Evolutionary conservation across 148 eudicot genomes (phyloP), one percentile per base, ranked within the genome.

Genomic region (Rheum nobile): DNA sequence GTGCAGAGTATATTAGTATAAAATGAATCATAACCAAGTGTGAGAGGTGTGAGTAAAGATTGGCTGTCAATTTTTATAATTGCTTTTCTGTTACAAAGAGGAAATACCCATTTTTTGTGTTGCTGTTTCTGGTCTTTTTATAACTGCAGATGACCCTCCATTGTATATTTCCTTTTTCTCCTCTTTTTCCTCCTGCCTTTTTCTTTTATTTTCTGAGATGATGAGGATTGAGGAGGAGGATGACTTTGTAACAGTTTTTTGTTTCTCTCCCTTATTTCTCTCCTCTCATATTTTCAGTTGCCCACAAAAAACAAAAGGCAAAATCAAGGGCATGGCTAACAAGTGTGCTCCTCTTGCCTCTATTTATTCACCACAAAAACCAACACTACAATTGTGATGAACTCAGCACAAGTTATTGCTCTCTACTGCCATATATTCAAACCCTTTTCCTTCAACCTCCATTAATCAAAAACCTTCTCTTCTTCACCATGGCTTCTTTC

Each of bases 241-340:
- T 74, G 78, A 72, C 74, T 77, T 83, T 72, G 76, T 79, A 79
- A 79, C 79, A 77, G 80, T 76, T 34, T 21, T 16, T 47, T 10
- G 9, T 2, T 5, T 59, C 10, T 28, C 14, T 16, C 67, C 19
- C 67, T 13, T 29, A 57, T 8, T 57, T 24, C 32, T 12, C 67
- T 26, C 67, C 67, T 11, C 19, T 61, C 39, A 75, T 67, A 16
- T 78, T 41, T 77, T 77, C 78, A 77, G 75, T 24, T 37, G 14
- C 47, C 74, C 50, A 43, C 8, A 69, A 69, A 69, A 37, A n/a
- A 12, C 28, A 17, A 21, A 78, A 43, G 67, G 38, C 76, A 79
- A 79, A 74, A 79, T 52, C 39, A 47, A 79, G 68, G 78, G 80
- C 85, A 82, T 82, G 85, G 31, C 76, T 44, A 79, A 76, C 85